Base-by-base conservation (phyloP, 768 basidiomycete species). In the Lactarius pseudohatsudake region DNA sequence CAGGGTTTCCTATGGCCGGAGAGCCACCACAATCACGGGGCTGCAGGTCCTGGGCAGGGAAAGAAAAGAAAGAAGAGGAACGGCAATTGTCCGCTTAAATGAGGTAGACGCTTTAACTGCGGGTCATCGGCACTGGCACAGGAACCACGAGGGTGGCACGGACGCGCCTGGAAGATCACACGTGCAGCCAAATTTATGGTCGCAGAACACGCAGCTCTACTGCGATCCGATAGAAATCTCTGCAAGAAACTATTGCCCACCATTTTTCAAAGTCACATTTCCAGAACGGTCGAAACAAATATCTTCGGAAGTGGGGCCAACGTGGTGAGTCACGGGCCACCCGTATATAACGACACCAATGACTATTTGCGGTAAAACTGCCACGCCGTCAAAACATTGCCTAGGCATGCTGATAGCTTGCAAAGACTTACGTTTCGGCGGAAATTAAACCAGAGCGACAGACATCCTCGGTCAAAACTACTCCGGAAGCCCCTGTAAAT, bases 381-480 rank as follows among this genome's bases (percentile, higher is more conserved):
- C n/a, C 16, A 67, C 28, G 34, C 62, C 41, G 59, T 67, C 66
- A 64, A 69, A 45, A 47, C 66, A 65, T 68, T 75, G 40, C 71
- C 69, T 62, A 68, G 40, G 61, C 58, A 54, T 54, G 40, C 22
- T 22, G 57, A 66, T 67, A 62, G 55, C 64, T 67, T 57, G 34
- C 36, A 38, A 65, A 26, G 20, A 81, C 92, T 79, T 76, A 95
- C 93, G 76, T 93, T 94, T 62, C 93, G 88, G 53, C 93, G 87
- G 84, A 96, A 97, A 78, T 93, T 94, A 79, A 98, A 96, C 90
- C 95, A 96, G 20, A 97, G 81, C 41, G 96, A 97, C 38, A 99
- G 77, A 72, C 97, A 97, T 9, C 97, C 97, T 68, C 96, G 84
- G 77, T 99, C 97, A 76, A 98, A 99, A 72, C 92, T 94, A 75